Evolutionary conservation across 768 basidiomycete species (phyloP).

Genomic region (Tubosaeta brunneosetosa): DNA sequence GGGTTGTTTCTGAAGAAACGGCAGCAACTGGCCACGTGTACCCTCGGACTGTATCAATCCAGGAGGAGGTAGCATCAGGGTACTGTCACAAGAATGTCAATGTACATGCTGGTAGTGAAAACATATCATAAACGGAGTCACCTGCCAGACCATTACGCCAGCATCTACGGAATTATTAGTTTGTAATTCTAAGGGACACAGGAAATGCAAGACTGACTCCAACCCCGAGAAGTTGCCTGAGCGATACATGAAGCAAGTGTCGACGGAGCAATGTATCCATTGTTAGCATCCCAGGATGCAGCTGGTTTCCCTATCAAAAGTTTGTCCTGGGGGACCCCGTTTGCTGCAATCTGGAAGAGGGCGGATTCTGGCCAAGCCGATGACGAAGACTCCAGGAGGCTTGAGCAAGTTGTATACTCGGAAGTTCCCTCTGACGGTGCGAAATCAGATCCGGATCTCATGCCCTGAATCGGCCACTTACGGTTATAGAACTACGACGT

Average conservation of each 20-base stretch:
- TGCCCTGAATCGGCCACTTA: not conserved
- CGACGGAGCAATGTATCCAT: slow-evolving; percentile 51
- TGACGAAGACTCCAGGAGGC: slow-evolving; percentile 38
- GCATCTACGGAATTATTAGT: slow-evolving; percentile 20
- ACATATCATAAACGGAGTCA: slow-evolving; percentile 7
- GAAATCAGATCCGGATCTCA: not conserved
- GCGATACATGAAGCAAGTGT: slow-evolving; percentile 56
- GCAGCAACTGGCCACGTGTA: slow-evolving; percentile 32
- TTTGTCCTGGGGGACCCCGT: slow-evolving; percentile 56
- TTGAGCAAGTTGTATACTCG: slow-evolving; percentile 37
- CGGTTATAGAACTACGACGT: slow-evolving; percentile 25
- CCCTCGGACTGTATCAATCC: slow-evolving; percentile 38
- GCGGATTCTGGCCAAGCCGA: slow-evolving; percentile 39
- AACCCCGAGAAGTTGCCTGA: slow-evolving; percentile 56
- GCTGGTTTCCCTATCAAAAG: slow-evolving; percentile 77
- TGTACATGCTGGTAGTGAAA: not conserved
- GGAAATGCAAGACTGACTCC: slow-evolving; percentile 47
- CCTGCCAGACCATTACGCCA: slow-evolving; percentile 41
- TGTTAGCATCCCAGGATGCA: slow-evolving; percentile 43
- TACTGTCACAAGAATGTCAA: slow-evolving; percentile 23
- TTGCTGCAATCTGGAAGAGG: slow-evolving; percentile 47
- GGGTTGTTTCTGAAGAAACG: not conserved
- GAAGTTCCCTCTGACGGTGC: slow-evolving; percentile 29
- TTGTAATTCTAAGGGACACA: not conserved
- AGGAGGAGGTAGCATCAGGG: slow-evolving; percentile 35